Conservation (phyloP, 176 grass and related monocot species). For the Oropetium thomaeum region DNA sequence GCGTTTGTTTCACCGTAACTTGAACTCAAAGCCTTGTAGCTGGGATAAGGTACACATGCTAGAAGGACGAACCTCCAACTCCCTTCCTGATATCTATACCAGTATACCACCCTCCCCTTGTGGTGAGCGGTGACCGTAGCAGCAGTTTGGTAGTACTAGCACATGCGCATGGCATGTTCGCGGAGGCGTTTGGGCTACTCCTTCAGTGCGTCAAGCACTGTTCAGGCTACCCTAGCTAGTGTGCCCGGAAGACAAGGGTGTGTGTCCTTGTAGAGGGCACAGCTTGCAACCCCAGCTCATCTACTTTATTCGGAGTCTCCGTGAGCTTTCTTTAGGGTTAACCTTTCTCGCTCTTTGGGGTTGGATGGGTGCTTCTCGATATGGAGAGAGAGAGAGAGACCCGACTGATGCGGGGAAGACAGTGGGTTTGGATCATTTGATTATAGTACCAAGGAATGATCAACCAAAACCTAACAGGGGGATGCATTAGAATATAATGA, state of each 20-base stretch:
- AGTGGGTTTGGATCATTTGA: slow-evolving; percentile 51
- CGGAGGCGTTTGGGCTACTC: slow-evolving; percentile 47
- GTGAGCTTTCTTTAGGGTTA: slow-evolving; percentile 42
- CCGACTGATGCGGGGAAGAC: slow-evolving; percentile 56
- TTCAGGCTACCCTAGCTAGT: slow-evolving; percentile 9
- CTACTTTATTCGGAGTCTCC: slow-evolving; percentile 57
- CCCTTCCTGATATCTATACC: background rate
- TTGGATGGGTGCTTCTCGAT: slow-evolving; percentile 47
- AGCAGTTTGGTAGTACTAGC: background rate
- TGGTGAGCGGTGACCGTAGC: no score
- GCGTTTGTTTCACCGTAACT: background rate
- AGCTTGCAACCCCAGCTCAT: slow-evolving; percentile 40
- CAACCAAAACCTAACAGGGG: slow-evolving; percentile 22
- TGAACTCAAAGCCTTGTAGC: background rate
- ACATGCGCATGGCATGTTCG: slow-evolving; percentile 44
- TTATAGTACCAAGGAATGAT: slow-evolving; percentile 67
- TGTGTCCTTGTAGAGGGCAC: slow-evolving; percentile 50
- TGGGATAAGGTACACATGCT: no score
- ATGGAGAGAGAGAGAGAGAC: slow-evolving; percentile 6
- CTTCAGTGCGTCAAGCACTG: slow-evolving; percentile 17
- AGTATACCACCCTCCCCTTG: no score
- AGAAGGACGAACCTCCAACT: background rate
- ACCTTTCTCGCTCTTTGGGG: slow-evolving; percentile 64
- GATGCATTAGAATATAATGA: slow-evolving; percentile 10
- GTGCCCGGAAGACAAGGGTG: slow-evolving; percentile 64